Evolutionary conservation across 2,329 filamentous ascomycete species (phyloP), one percentile per base, ranked within the genome.

Genomic region (Westerdykella sp.): DNA sequence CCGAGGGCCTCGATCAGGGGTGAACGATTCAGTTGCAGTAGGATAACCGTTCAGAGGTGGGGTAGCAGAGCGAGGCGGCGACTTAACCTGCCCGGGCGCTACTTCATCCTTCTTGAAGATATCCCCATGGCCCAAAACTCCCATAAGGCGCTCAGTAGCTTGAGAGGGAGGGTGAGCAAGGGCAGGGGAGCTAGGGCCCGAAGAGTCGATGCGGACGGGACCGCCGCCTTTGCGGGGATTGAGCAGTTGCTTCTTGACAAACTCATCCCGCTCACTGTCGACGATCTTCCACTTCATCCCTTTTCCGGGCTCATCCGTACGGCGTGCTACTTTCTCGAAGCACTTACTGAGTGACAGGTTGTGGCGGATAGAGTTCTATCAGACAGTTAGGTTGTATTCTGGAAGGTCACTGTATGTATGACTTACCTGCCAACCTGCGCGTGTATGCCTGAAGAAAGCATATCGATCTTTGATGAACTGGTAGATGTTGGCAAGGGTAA

Each of bases 201-300:
- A 85, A 21, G 82, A 85, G 45, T 81, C 81, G 47, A 60, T 50
- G 44, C 53, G 63, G 56, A 38, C 60, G 51, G 21, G 53, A 1
- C 56, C 57, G 34, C 57, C 56, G 40, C 56, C 62, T 56, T 64
- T 72, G 58, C 72, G 66, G 37, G 69, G 69, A 37, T 59, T 62
- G n/a, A 65, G 68, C 54, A 74, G 67, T 39, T 72, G 71, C 54
- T 85, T 87, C 63, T 85, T 85, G 46, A 88, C 78, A 74, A 96
- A 95, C 41, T 95, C 91, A 14, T 96, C 87, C 39, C 85, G 82
- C 51, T 84, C 79, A 50, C 94, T 87, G 1, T 86, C 78, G 4
- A 87, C 82, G 59, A 98, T 90, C 67, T 91, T 87, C 93, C 93
- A 98, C 65, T 97, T 97, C 89, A 96, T 97, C 22, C 93, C 93